phyloP scores from a whole-genome alignment of 139 green algal genomes.

The Axilococcus clingmanii region DNA sequence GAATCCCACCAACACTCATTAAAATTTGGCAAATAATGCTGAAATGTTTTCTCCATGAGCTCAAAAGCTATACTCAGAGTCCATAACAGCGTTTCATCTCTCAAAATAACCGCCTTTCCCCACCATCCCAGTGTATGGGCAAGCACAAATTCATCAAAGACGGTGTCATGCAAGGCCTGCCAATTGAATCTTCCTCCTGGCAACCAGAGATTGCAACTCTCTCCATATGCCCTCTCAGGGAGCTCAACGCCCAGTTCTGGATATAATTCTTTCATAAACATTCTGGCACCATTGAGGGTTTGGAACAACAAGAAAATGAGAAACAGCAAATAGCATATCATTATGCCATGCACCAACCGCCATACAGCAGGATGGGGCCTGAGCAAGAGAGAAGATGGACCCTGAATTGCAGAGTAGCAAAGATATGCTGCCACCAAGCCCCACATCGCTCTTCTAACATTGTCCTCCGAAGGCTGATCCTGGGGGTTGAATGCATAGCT shows the following conservation, averaged over 20 bases:
- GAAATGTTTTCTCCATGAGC: conserved; percentile 51
- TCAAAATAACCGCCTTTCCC: conserved; percentile 71
- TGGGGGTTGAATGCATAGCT: conserved; percentile 21
- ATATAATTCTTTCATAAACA: conserved; percentile 66
- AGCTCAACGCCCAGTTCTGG: conserved; percentile 66
- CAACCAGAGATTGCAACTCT: conserved; percentile 62
- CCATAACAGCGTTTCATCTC: conserved; percentile 64
- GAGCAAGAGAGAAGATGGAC: conserved; percentile 63
- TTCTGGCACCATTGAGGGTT: conserved; percentile 53
- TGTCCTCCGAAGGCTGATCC: conserved; percentile 8
- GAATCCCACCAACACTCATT: conserved; percentile 96
- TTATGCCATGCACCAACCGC: conserved; percentile 68
- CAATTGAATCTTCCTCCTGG: conserved; percentile 49
- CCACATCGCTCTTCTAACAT: conserved; percentile 42
- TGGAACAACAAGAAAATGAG: conserved; percentile 82
- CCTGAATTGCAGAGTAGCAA: conserved; percentile 62
- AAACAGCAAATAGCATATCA: conserved; percentile 72
- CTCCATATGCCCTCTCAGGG: conserved; percentile 60
- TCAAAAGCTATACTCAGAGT: conserved; percentile 43
- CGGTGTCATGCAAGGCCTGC: conserved; percentile 48
- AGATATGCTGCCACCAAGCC: conserved; percentile 46
- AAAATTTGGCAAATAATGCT: conserved; percentile 93
- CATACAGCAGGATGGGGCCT: conserved; percentile 82
- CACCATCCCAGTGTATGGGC: conserved; percentile 79
- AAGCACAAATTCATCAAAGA: conserved; percentile 89